Base-by-base conservation (phyloP, 2,329 filamentous ascomycete genomes). In the Fragosphaeria purpurea region DNA sequence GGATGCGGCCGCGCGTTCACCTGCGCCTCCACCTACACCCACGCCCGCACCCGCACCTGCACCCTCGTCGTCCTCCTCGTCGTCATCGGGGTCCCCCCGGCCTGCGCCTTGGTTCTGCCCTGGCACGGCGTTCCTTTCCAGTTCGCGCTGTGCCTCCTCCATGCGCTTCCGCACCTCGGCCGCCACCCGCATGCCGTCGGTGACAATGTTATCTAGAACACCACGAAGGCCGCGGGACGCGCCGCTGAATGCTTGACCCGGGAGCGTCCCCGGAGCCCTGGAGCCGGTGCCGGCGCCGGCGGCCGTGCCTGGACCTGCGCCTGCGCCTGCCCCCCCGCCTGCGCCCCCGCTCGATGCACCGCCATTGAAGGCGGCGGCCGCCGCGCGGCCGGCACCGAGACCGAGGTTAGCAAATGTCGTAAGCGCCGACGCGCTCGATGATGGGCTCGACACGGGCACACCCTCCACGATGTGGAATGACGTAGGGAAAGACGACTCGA, bases 151-250 rank as follows among this genome's bases (percentile, higher is more conserved):
- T 4, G 91, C 91, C 64, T 98, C 93, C 56, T 98, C 91, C 85
- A 97, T 95, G 43, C 90, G 78, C 60, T 90, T 81, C 57, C 86
- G 78, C 47, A 98, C 91, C 65, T 98, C 93, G 1, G 85, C 87
- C 0, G 93, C 93, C 52, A 97, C 91, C 37, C 91, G 84, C 83
- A 97, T 96, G 41, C 93, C 93, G 63, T 98, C 93, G 2, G 86
- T 95, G 56, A 97, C 93, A 60, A 98, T 97, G 60, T 95, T 95
- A 70, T 98, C 93, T 40, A 98, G 73, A 53, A 98, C 93, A 22
- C 93, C 93, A 41, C 93, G 79, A 1, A 98, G 76, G 30, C 93
- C 88, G 57, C 90, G 85, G 48, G 75, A 44, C 74, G 80, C 37
- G 79, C 74, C 61, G 83, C 74, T 44, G 5, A 53, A 34, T 9